phyloP scores from a whole-genome alignment of 768 basidiomycete genomes.

The Mycena crocata region DNA sequence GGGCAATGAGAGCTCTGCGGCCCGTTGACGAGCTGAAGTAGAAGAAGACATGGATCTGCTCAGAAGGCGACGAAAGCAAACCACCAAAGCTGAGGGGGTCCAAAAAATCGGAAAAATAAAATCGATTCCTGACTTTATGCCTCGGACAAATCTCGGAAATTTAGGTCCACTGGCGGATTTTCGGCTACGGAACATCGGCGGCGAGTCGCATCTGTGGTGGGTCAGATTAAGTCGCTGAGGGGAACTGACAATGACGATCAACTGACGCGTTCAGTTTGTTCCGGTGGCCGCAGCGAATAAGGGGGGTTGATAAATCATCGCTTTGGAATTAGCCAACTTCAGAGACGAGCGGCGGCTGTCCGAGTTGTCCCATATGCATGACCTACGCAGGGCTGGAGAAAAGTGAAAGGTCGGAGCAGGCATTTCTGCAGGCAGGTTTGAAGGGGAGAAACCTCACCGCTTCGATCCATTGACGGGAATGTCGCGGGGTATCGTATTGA shows the following conservation, averaged over 20 bases:
- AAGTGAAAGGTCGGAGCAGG: no score
- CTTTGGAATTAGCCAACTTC: slow-evolving; percentile 1
- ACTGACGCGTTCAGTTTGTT: slow-evolving; percentile 13
- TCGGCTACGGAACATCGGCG: slow-evolving; percentile 16
- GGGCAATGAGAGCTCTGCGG: slow-evolving; percentile 52
- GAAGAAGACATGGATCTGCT: background rate
- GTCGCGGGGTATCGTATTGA: no score
- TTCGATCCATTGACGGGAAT: no score
- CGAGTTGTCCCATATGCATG: no score
- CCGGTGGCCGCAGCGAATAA: background rate
- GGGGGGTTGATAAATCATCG: slow-evolving; percentile 7
- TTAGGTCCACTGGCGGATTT: slow-evolving; percentile 17
- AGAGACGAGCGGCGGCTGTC: background rate
- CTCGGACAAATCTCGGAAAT: slow-evolving; percentile 22
- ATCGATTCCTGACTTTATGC: slow-evolving; percentile 10
- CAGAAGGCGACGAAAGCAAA: background rate
- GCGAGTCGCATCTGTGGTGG: background rate
- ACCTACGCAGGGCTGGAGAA: no score
- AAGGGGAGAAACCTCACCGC: no score
- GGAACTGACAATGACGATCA: slow-evolving; percentile 21
- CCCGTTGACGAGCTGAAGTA: slow-evolving; percentile 3
- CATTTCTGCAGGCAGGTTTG: no score
- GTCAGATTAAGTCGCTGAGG: slow-evolving; percentile 4
- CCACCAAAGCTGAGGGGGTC: background rate
- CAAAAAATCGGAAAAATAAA: slow-evolving; percentile 5